These are phyloP conservation scores for Sordariomycetes sp. DNA, from an alignment of 2,329 filamentous ascomycete species.

Conservation along the genomic window DNA sequence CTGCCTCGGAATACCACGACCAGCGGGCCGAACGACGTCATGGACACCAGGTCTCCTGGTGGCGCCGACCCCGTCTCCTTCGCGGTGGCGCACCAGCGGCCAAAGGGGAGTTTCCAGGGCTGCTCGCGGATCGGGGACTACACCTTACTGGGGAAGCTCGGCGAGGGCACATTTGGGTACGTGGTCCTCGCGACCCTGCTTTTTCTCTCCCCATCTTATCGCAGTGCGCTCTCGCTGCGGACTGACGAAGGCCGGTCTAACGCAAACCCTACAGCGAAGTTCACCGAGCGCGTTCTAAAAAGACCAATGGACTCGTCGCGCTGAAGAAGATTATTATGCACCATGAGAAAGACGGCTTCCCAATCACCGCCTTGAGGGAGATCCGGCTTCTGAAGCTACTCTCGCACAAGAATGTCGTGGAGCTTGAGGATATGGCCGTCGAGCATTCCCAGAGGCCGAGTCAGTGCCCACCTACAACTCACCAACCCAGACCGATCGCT, in stretches of 20 bases:
- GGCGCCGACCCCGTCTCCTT: slow-evolving; percentile 24
- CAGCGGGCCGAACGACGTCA: background rate
- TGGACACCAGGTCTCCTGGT: slow-evolving; percentile 1
- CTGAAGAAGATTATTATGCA: slow-evolving; percentile 99
- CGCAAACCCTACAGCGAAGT: slow-evolving; percentile 53
- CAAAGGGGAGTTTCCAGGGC: slow-evolving; percentile 58
- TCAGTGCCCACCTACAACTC: slow-evolving; percentile 19
- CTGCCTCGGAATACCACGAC: background rate
- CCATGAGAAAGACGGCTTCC: slow-evolving; percentile 98
- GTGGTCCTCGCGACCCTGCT: slow-evolving; percentile 14
- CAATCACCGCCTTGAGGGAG: slow-evolving; percentile 94
- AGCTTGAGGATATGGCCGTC: slow-evolving; percentile 91
- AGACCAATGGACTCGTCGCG: slow-evolving; percentile 66
- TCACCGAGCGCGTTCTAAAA: slow-evolving; percentile 73
- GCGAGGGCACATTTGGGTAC: slow-evolving; percentile 90
- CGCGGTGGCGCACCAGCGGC: slow-evolving; percentile 44
- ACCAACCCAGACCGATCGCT: background rate
- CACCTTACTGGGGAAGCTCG: slow-evolving; percentile 71
- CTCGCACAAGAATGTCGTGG: slow-evolving; percentile 81
- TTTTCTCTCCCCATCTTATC: background rate
- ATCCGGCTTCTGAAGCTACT: slow-evolving; percentile 95
- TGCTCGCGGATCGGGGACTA: slow-evolving; percentile 79
- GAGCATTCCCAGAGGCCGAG: slow-evolving; percentile 59
- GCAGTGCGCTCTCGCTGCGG: slow-evolving; percentile 6
- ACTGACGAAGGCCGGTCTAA: background rate